Evolutionary conservation across 2,329 filamentous ascomycete genomes (phyloP).

Genomic region (Thielaviopsis populi): DNA sequence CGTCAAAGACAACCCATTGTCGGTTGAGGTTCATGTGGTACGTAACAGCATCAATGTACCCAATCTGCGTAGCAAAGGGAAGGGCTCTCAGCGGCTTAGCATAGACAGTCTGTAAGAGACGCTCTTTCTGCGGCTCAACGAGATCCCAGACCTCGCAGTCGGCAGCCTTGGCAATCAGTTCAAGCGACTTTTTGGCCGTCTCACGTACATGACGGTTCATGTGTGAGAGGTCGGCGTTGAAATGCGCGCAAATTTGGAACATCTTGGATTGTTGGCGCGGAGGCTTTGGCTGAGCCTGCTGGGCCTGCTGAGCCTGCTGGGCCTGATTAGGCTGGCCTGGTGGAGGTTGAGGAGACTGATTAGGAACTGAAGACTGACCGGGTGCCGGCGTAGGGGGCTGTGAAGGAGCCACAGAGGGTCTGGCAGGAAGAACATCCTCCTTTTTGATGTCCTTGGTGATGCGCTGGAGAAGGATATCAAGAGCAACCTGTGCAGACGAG

Average conservation of each 20-base stretch:
- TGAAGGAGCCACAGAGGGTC: neutral
- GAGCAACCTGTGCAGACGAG: slow-evolving; percentile 63
- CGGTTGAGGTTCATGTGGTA: slow-evolving; percentile 84
- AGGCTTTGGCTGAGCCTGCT: slow-evolving; percentile 35
- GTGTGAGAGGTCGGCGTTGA: slow-evolving; percentile 80
- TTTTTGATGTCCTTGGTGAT: slow-evolving; percentile 69
- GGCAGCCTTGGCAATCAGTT: slow-evolving; percentile 65
- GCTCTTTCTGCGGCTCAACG: slow-evolving; percentile 76
- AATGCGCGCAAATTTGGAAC: slow-evolving; percentile 61
- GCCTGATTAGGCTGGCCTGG: neutral
- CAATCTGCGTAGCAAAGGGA: slow-evolving; percentile 90
- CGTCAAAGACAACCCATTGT: slow-evolving; percentile 82
- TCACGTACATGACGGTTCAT: slow-evolving; percentile 92
- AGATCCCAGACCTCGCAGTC: slow-evolving; percentile 73
- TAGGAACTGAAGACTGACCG: slow-evolving; percentile 25
- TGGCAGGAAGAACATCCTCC: slow-evolving; percentile 45
- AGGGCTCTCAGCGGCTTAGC: slow-evolving; percentile 85
- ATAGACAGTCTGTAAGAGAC: slow-evolving; percentile 81
- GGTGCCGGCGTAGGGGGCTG: slow-evolving; percentile 20
- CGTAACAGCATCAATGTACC: slow-evolving; percentile 93
- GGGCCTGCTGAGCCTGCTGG: slow-evolving; percentile 20
- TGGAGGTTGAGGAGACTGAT: slow-evolving; percentile 21
- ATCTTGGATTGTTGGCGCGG: slow-evolving; percentile 28
- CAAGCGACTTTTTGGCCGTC: slow-evolving; percentile 67
- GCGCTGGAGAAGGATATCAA: slow-evolving; percentile 62